Evolutionary conservation across 1,284 basidiomycete species (phyloP).

Genomic region (Trichosporon inkin): DNA sequence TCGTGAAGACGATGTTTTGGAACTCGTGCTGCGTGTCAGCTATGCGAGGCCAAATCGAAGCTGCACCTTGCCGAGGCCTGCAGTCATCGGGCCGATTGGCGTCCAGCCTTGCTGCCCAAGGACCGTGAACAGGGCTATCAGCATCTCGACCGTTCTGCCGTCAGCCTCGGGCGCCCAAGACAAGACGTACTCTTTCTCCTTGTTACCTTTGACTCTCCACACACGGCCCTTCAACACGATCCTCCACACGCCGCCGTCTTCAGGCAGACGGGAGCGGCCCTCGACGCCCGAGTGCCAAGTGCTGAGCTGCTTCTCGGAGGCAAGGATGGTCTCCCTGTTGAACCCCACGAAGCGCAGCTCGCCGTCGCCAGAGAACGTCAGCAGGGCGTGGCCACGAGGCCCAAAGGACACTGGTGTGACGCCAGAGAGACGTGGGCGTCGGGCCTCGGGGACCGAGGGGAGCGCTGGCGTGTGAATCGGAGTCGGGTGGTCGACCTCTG

Average conservation of each 20-base stretch:
- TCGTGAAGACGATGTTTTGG: slow-evolving; percentile 41
- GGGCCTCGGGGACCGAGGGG: background rate
- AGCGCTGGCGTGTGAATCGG: slow-evolving; percentile 12
- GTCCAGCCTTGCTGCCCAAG: slow-evolving; percentile 40
- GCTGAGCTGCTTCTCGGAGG: slow-evolving; percentile 26
- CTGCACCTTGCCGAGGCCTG: slow-evolving; percentile 31
- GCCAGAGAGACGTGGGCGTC: background rate
- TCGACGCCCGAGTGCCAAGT: slow-evolving; percentile 31
- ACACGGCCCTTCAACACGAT: slow-evolving; percentile 34
- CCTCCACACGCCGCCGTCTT: slow-evolving; percentile 27
- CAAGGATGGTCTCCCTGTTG: slow-evolving; percentile 25
- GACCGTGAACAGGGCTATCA: slow-evolving; percentile 34
- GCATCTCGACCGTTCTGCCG: slow-evolving; percentile 35
- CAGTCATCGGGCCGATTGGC: slow-evolving; percentile 30
- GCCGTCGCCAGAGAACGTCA: slow-evolving; percentile 28
- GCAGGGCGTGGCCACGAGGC: slow-evolving; percentile 28
- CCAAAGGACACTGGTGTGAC: background rate
- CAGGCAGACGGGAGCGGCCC: slow-evolving; percentile 23
- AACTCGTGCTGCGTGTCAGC: slow-evolving; percentile 30
- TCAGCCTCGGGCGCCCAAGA: background rate
- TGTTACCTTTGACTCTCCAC: slow-evolving; percentile 41
- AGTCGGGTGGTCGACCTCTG: slow-evolving; percentile 8
- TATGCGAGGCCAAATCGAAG: too few relatives aligned
- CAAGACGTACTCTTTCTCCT: slow-evolving; percentile 42
- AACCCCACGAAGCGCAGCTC: slow-evolving; percentile 36